phyloP scores from a whole-genome alignment of 148 eudicot species.

The Arctostaphylos glauca region DNA sequence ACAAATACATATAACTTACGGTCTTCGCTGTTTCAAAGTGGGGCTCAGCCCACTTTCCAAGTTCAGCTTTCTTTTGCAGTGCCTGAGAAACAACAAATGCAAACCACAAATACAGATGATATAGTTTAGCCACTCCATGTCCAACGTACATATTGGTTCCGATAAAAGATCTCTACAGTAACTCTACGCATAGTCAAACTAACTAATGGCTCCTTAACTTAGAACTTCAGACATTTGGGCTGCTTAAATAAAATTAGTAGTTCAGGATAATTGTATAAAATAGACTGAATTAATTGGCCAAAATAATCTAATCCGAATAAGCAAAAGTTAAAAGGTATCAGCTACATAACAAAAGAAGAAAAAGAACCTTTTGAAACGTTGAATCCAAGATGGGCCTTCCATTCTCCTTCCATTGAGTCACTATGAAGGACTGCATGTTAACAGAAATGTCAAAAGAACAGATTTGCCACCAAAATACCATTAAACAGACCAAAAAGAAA shows the following conservation, averaged over 20 bases:
- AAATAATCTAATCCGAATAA: constrained; percentile 5
- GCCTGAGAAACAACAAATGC: constrained; percentile 25
- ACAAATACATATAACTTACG: constrained; percentile 34
- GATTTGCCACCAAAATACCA: not conserved
- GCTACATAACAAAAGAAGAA: constrained; percentile 7
- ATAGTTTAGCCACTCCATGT: not conserved
- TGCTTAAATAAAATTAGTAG: not conserved
- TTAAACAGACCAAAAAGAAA: constrained; percentile 4
- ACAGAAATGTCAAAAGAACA: not conserved
- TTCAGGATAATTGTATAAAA: not conserved
- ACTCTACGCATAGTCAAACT: not conserved
- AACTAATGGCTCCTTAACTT: not conserved
- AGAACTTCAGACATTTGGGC: not conserved
- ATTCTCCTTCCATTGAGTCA: constrained; percentile 58
- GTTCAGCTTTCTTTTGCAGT: constrained; percentile 47
- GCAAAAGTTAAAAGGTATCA: not conserved
- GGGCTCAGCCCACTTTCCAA: constrained; percentile 53
- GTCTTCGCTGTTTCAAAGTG: constrained; percentile 47
- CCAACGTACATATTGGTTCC: not conserved
- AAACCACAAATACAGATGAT: not conserved
- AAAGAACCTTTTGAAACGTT: constrained; percentile 46
- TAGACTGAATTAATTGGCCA: not conserved
- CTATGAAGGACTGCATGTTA: constrained; percentile 49
- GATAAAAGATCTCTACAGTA: not conserved
- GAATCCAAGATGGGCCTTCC: constrained; percentile 62